Evolutionary conservation across 2,329 filamentous ascomycete species (phyloP), one percentile per base, ranked within the genome.

Genomic region (Macrophomina pseudophaseolina): DNA sequence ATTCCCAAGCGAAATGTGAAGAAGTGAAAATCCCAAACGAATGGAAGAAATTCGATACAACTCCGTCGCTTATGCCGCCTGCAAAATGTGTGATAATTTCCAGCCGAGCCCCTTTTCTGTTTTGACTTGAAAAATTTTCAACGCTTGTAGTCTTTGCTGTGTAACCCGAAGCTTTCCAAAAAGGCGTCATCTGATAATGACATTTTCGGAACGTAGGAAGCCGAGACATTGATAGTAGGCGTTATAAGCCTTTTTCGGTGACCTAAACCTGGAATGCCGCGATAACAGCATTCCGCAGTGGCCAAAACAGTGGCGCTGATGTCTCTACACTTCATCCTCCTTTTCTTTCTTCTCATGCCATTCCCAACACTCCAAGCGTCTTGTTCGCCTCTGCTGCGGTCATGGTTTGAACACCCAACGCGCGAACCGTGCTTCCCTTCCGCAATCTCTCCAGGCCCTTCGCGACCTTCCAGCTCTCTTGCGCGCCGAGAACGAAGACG

Each of bases 391-490:
- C 81, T 49, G 74, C 76, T 65, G 80, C 78, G 46, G 85, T 81
- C 76, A 88, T 80, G 30, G 81, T 82, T 65, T 80, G 82, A 48
- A 85, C 83, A 16, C 82, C 84, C 71, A 89, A 69, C 33, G 82
- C 80, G 67, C 86, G 78, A 35, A 87, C 85, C 71, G 86, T 83
- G 65, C 82, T 83, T 16, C 87, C 86, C 69, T 84, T 82, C 56
- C 83, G 79, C 68, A 90, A 76, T 32, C 84, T 80, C 73, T 86
- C 82, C 51, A 90, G 75, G 1, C 87, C 87, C 48, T 86, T 77
- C 0, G 84, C 85, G 23, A 89, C 83, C 74, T 90, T 90, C 86
- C 86, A 89, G 44, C 83, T 86, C 73, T 90, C 87, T 16, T 78
- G 81, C 66, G 87, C 82, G 51, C 84, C 81, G 63, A 90, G 75